Evolutionary conservation across 805 yeast genomes (phyloP).

Genomic region (Saccharomycopsis sp.): DNA sequence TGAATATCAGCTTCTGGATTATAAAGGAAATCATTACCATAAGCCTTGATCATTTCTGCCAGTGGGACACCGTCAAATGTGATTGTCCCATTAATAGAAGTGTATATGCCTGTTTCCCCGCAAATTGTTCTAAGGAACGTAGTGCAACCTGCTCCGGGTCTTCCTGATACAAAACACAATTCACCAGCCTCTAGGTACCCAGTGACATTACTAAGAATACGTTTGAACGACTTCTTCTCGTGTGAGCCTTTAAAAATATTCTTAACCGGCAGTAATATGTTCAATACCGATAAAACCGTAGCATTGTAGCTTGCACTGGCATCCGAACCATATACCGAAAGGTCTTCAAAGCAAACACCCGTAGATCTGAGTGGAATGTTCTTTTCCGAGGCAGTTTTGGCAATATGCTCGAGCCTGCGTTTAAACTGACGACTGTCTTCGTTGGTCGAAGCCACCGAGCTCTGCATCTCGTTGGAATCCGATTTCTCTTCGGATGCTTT

Average conservation of each 20-base stretch:
- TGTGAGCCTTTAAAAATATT: neutral
- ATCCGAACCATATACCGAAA: slow-evolving; percentile 44
- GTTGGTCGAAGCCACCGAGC: too few relatives aligned
- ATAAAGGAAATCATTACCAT: slow-evolving; percentile 44
- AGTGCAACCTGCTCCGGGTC: slow-evolving; percentile 64
- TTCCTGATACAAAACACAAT: slow-evolving; percentile 46
- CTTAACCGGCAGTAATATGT: neutral
- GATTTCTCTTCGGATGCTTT: neutral
- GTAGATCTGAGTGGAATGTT: slow-evolving; percentile 27
- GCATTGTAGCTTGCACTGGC: slow-evolving; percentile 48
- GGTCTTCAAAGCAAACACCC: slow-evolving; percentile 24
- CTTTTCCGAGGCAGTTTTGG: slow-evolving; percentile 2
- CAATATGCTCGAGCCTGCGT: neutral
- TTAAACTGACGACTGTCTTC: neutral
- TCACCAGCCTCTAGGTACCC: slow-evolving; percentile 45
- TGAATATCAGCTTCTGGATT: slow-evolving; percentile 46
- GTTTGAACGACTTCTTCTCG: slow-evolving; percentile 10
- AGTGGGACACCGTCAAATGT: slow-evolving; percentile 45
- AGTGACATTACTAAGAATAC: slow-evolving; percentile 24
- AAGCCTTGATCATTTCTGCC: slow-evolving; percentile 39
- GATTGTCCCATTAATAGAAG: slow-evolving; percentile 34
- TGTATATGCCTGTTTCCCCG: slow-evolving; percentile 45
- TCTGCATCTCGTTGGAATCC: neutral
- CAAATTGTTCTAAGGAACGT: slow-evolving; percentile 42
- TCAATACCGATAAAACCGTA: slow-evolving; percentile 29